phyloP scores from a whole-genome alignment of 257 asterid genomes.

The Haberlea rhodopensis region DNA sequence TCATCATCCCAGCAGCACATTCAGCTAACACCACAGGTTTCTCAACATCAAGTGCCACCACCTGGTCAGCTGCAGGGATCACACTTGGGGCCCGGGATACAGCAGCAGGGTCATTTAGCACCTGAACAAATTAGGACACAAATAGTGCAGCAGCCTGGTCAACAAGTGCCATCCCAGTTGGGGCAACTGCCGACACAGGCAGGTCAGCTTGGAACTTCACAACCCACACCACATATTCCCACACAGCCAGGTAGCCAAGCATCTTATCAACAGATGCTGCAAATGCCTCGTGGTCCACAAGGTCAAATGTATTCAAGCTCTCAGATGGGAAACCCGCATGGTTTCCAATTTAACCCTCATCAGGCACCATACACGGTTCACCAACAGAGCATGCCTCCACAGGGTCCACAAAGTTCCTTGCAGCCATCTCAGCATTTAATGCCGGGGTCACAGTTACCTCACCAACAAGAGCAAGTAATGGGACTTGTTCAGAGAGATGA shows the following conservation, averaged over 20 bases:
- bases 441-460: constrained; percentile 61
- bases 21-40: constrained; percentile 34
- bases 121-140: constrained; percentile 53
- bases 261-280: constrained; percentile 43
- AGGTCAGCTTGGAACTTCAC: constrained; percentile 48
- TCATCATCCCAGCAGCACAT: constrained; percentile 44
- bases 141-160: constrained; percentile 53
- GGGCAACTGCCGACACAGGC: constrained; percentile 44
- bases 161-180: constrained; percentile 43
- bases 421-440: constrained; percentile 52
- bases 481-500: constrained; percentile 58
- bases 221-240: constrained; percentile 46
- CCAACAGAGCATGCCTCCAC: constrained; percentile 58
- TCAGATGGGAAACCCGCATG: constrained; percentile 57
- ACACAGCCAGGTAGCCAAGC: constrained; percentile 48
- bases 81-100: constrained; percentile 40
- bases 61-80: constrained; percentile 52
- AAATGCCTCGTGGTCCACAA: constrained; percentile 37
- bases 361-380: constrained; percentile 52
- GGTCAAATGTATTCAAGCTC: constrained; percentile 52
- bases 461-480: constrained; percentile 55
- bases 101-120: constrained; percentile 48
- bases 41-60: constrained; percentile 38
- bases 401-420: constrained; percentile 52
- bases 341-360: constrained; percentile 53